A percentile compares a stretch with the other conserved stretches of the same genome.
Conservation (phyloP, 306 rosid species). For the Prunus davidiana region DNA sequence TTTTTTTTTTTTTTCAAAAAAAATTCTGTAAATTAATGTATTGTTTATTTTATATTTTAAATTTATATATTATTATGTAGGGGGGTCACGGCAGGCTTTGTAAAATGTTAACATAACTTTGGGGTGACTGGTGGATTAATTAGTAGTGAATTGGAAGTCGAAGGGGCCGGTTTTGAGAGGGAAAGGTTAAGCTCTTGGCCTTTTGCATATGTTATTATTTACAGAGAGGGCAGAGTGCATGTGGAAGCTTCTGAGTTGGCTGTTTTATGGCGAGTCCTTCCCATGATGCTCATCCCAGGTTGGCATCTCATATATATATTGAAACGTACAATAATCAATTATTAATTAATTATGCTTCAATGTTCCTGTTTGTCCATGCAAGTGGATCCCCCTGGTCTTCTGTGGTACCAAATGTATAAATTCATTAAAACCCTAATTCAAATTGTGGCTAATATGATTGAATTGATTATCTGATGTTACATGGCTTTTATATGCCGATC, state of each 20-base stretch:
- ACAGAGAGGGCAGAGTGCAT: slow-evolving; percentile 4
- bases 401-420: background rate
- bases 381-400: background rate
- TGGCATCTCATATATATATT: background rate
- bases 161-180: background rate
- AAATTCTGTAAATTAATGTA: background rate
- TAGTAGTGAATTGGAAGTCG: background rate
- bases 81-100: slow-evolving; percentile 5
- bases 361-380: background rate
- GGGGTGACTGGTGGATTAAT: background rate
- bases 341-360: background rate
- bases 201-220: too few relatives aligned
- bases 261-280: background rate
- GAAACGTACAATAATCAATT: background rate
- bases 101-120: background rate
- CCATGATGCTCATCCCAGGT: background rate
- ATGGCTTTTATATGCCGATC: too few relatives aligned
- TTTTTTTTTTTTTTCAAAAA: too few relatives aligned
- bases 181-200: background rate
- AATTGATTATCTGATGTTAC: too few relatives aligned
- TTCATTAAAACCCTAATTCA: too few relatives aligned
- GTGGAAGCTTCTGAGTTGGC: slow-evolving; percentile 17
- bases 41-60: background rate
- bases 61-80: background rate
- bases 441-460: too few relatives aligned